phyloP scores from a whole-genome alignment of 2,329 filamentous ascomycete genomes.

The Trichoderma arundinaceum region DNA sequence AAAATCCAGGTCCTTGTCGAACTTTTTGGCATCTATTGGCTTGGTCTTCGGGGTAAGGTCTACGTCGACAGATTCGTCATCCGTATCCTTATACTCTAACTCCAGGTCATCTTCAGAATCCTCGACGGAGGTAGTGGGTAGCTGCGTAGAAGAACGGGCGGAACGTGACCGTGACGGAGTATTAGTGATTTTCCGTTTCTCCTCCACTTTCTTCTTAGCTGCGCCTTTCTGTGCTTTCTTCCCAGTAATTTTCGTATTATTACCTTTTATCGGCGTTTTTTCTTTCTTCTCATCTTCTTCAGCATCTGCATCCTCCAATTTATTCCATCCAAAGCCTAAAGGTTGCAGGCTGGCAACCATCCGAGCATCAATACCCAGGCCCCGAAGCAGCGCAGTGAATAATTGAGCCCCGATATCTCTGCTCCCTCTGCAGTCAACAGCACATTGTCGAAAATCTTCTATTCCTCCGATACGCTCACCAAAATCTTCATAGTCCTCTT shows the following conservation, averaged over 20 bases:
- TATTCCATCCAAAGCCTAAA: conserved; percentile 88
- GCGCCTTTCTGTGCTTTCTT: conserved; percentile 33
- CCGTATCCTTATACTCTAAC: conserved; percentile 53
- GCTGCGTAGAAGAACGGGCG: conserved; percentile 24
- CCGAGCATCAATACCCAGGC: conserved; percentile 79
- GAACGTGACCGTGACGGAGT: conserved; percentile 28
- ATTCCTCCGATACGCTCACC: conserved; percentile 76
- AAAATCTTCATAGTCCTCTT: conserved; percentile 69
- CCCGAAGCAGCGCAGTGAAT: conserved; percentile 84
- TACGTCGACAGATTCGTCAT: conserved; percentile 65
- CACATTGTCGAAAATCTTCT: conserved; percentile 70
- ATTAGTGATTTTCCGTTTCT: conserved; percentile 16
- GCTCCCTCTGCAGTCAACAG: conserved; percentile 76
- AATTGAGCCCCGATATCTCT: conserved; percentile 87
- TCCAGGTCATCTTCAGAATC: conserved; percentile 57
- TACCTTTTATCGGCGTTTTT: conserved; percentile 32
- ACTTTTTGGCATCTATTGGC: conserved; percentile 53
- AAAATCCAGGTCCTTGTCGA: conserved; percentile 78
- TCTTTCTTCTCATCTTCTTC: conserved; percentile 44
- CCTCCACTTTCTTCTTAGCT: conserved; percentile 34
- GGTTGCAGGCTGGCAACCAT: conserved; percentile 87
- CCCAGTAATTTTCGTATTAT: conserved; percentile 26
- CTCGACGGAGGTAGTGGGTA: conserved; percentile 35
- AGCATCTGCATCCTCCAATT: conserved; percentile 74
- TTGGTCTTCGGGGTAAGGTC: conserved; percentile 49